These are phyloP conservation scores for Pseudophaeomoniella oleicola DNA, from an alignment of 2,329 filamentous ascomycete genomes.

Conservation along the genomic window DNA sequence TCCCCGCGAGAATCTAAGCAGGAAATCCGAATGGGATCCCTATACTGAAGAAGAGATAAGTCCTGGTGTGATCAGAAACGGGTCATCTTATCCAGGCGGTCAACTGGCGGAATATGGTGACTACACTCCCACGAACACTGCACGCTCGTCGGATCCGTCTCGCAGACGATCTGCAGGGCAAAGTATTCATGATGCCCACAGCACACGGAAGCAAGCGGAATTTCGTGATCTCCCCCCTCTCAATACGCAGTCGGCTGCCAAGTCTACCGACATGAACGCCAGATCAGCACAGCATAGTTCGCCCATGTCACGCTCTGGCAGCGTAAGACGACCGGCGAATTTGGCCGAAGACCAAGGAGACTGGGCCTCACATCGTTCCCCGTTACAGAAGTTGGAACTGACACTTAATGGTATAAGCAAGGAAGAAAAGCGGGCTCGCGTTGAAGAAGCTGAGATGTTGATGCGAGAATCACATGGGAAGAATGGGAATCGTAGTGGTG, in stretches of 20 bases:
- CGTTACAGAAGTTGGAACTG: slow-evolving; percentile 82
- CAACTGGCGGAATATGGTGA: neutral
- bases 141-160: neutral
- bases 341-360: slow-evolving; percentile 18
- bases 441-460: slow-evolving; percentile 66
- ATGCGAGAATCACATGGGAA: slow-evolving; percentile 41
- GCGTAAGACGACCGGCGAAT: neutral
- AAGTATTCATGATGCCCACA: neutral
- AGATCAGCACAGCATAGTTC: slow-evolving; percentile 2
- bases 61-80: neutral
- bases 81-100: too few species aligned
- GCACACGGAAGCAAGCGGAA: neutral
- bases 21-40: neutral
- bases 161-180: neutral
- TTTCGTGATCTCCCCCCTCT: neutral
- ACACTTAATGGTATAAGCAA: slow-evolving; percentile 88
- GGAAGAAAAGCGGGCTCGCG: slow-evolving; percentile 78
- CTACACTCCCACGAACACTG: neutral
- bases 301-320: neutral
- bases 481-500: slow-evolving; percentile 6
- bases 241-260: neutral
- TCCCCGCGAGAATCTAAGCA: slow-evolving; percentile 7
- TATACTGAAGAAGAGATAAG: neutral
- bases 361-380: slow-evolving; percentile 70
- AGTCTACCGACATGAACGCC: neutral